Evolutionary conservation across 495 filamentous ascomycete species (phyloP).

Genomic region (Penicillium daleae): DNA sequence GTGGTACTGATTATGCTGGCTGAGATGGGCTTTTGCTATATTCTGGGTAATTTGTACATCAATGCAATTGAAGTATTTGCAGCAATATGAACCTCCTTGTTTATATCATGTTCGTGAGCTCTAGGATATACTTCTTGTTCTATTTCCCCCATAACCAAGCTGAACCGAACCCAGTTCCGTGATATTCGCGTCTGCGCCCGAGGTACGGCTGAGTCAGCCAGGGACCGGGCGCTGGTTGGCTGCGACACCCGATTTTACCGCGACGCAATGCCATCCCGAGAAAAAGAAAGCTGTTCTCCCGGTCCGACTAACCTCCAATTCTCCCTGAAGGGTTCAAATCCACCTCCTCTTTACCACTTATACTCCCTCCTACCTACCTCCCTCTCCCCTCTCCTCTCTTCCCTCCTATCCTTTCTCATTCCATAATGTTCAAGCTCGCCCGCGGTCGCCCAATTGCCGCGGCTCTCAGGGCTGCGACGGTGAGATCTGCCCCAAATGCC

Average conservation of each 20-base stretch:
- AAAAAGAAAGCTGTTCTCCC: constrained; percentile 51
- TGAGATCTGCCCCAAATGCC: constrained; percentile 39
- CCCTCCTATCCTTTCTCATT: constrained; percentile 24
- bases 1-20: neutral
- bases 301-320: constrained; percentile 18
- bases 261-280: constrained; percentile 41
- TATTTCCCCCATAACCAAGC: too few species aligned
- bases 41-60: neutral
- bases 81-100: neutral
- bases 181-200: constrained; percentile 34
- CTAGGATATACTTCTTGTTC: neutral
- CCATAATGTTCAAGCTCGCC: constrained; percentile 74
- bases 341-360: constrained; percentile 3
- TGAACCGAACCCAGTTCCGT: constrained; percentile 21
- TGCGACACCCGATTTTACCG: constrained; percentile 32
- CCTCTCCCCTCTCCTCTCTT: constrained; percentile 32
- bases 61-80: neutral
- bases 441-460: constrained; percentile 68
- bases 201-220: constrained; percentile 29
- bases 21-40: neutral
- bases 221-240: constrained; percentile 33
- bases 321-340: constrained; percentile 13
- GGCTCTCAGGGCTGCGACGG: constrained; percentile 66
- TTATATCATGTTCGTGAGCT: neutral
- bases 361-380: constrained; percentile 4